Base-by-base conservation (phyloP, 345 rosid species). In the Eutrema yunnanense region DNA sequence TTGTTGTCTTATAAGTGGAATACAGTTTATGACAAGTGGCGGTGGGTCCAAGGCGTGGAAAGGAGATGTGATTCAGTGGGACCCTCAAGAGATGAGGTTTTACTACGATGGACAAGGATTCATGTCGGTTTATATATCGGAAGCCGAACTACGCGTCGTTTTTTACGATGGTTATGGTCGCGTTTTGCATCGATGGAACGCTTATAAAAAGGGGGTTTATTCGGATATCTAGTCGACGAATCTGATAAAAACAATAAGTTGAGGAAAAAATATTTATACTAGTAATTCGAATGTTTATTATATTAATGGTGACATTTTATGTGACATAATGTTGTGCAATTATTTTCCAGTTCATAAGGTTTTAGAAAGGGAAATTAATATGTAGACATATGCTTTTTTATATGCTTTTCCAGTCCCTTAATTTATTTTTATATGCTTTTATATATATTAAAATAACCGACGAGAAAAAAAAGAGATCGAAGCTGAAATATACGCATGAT, bases 1-100 rank as follows among this genome's bases (percentile, higher is more conserved):
- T 9, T 16, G 32, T 40, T 47, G 13, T 55, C 8, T 16, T 64
- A 16, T 16, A 76, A 90, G 94, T 47, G 58, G 78, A 1, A 80
- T 88, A 52, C 92, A 88, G 6, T 88, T 74, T 72, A 46, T 88
- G 62, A 90, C 94, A n/a, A 88, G 94, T 57, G 97, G 97, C 32
- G 97, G 86, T 6, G 94, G 94, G 2, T 90, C 97, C 9, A 90
- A 88, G 86, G 88, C 96, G 8, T 88, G 96, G 96, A 85, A 87
- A 55, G 94, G 92, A 0, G 88, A 83, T 40, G 29, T 65, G 6
- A 77, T 60, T 37, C 12, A 48, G 19, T 14, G 63, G 37, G 62
- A 82, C n/a, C 74, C 69, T 11, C 50, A 72, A n/a, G 81, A 52
- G 37, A 37, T 87, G 80, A 88, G 67, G 78, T 88, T 88, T 77